These are phyloP conservation scores for Letharia lupina DNA, from an alignment of 495 filamentous ascomycete genomes.

Conservation along the genomic window DNA sequence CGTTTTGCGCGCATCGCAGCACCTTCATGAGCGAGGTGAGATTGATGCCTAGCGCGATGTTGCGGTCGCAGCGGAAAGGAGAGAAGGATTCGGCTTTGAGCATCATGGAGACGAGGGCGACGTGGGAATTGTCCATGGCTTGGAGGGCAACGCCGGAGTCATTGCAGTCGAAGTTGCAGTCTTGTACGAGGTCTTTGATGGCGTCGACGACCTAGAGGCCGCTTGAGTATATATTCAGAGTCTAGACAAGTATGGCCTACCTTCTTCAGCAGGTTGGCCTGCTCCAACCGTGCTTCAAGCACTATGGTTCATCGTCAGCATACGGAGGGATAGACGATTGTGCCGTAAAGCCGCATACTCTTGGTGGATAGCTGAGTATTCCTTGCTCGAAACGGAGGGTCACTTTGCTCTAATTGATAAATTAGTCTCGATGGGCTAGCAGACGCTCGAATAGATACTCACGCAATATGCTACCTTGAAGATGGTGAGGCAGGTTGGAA, in stretches of 20 bases:
- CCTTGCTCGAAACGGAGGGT: background rate
- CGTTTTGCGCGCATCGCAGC: slow-evolving; percentile 84
- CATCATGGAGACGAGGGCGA: slow-evolving; percentile 97
- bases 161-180: slow-evolving; percentile 99
- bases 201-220: slow-evolving; percentile 73
- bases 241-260: slow-evolving; percentile 37
- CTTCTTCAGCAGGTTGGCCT: slow-evolving; percentile 93
- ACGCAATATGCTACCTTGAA: background rate
- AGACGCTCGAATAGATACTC: background rate
- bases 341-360: background rate
- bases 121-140: slow-evolving; percentile 99
- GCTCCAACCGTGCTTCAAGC: slow-evolving; percentile 95
- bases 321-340: background rate
- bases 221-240: slow-evolving; percentile 4
- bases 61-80: slow-evolving; percentile 96
- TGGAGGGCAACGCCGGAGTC: slow-evolving; percentile 96
- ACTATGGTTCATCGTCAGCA: slow-evolving; percentile 40
- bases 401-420: background rate
- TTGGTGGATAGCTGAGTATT: background rate
- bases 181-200: slow-evolving; percentile 98
- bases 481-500: background rate
- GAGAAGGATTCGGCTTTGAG: slow-evolving; percentile 93
- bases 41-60: slow-evolving; percentile 97
- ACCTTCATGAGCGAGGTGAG: slow-evolving; percentile 95
- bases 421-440: background rate